Conservation (phyloP, 2,329 filamentous ascomycete genomes). For the Neopestalotiopsis sp. region DNA sequence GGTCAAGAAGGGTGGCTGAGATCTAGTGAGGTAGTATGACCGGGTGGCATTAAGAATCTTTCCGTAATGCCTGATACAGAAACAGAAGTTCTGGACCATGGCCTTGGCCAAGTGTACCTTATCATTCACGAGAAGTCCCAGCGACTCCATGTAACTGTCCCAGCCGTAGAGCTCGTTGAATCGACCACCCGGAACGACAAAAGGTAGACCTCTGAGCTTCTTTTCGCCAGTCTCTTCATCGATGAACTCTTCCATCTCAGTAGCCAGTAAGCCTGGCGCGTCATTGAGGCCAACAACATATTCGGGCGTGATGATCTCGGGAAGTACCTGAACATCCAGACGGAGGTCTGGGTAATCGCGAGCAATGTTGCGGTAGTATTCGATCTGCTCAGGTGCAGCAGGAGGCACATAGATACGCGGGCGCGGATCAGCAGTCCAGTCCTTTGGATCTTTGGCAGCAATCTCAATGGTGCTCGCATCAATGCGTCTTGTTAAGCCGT, state of each 20-base stretch:
- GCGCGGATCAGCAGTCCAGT: slow-evolving; percentile 89
- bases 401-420: slow-evolving; percentile 90
- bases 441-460: slow-evolving; percentile 89
- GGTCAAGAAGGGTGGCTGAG: slow-evolving; percentile 94
- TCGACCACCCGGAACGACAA: slow-evolving; percentile 94
- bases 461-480: slow-evolving; percentile 87
- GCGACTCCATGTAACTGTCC: slow-evolving; percentile 98
- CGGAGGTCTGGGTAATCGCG: slow-evolving; percentile 80
- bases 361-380: slow-evolving; percentile 86
- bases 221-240: slow-evolving; percentile 72
- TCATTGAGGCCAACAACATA: slow-evolving; percentile 83
- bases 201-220: slow-evolving; percentile 80
- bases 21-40: slow-evolving; percentile 92
- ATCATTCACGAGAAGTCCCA: slow-evolving; percentile 86
- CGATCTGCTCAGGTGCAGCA: slow-evolving; percentile 84
- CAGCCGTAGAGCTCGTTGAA: slow-evolving; percentile 99
- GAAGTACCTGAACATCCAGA: slow-evolving; percentile 83
- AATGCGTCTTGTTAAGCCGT: slow-evolving; percentile 85
- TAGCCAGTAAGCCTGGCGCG: slow-evolving; percentile 85
- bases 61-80: slow-evolving; percentile 97
- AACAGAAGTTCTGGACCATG: slow-evolving; percentile 97
- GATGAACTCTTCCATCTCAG: slow-evolving; percentile 81
- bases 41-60: slow-evolving; percentile 98
- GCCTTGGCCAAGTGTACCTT: slow-evolving; percentile 86
- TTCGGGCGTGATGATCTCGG: slow-evolving; percentile 78